Evolutionary conservation across 768 basidiomycete species (phyloP).

Genomic region (Leccinum arenicola): DNA sequence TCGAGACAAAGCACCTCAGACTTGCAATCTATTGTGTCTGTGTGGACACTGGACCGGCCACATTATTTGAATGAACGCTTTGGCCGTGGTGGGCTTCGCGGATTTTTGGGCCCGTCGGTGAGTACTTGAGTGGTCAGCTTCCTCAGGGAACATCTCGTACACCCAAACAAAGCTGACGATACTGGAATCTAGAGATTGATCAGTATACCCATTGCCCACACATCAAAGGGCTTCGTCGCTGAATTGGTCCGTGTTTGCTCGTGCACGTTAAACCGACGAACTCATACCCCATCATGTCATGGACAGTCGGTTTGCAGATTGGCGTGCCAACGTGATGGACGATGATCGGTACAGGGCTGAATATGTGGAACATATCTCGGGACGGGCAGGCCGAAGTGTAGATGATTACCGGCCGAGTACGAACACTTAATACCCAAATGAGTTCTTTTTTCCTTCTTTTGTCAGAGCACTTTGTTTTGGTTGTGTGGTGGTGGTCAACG

Average conservation of each 20-base stretch:
- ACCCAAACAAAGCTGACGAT: background rate
- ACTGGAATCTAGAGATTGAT: background rate
- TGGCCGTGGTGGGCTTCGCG: background rate
- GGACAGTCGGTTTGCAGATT: no score
- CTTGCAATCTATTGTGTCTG: background rate
- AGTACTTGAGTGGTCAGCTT: background rate
- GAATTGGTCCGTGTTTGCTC: no score
- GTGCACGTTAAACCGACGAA: no score
- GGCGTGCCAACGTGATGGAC: background rate
- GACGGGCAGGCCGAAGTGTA: no score
- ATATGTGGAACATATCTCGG: background rate
- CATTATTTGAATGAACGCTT: background rate
- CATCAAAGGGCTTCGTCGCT: background rate
- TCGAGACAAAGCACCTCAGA: background rate
- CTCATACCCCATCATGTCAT: no score
- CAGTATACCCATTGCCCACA: background rate
- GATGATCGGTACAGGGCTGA: background rate
- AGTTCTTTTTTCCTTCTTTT: no score
- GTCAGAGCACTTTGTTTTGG: no score
- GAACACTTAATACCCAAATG: no score
- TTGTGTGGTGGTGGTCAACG: no score
- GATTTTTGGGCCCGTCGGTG: background rate
- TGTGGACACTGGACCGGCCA: background rate
- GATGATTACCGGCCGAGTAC: no score
- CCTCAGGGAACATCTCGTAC: no score